Evolutionary conservation across 2,329 filamentous ascomycete genomes (phyloP), one percentile per base, ranked within the genome.

Genomic region (Byssoonygena ceratinophila): DNA sequence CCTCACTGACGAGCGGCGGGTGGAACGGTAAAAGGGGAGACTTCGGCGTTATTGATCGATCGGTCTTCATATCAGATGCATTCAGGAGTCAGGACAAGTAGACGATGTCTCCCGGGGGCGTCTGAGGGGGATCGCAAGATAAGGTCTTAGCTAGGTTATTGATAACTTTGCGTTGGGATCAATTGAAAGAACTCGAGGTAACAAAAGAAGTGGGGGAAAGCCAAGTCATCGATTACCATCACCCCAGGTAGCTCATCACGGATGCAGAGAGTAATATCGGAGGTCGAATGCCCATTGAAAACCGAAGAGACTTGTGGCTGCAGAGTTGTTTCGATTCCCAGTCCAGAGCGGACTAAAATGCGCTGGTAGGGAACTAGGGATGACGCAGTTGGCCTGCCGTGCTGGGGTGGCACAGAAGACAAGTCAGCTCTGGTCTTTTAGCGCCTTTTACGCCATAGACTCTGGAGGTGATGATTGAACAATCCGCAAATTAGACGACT

Each of bases 11-110:
- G 55, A 51, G 37, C 20, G 53, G 54, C 47, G 52, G 57, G 53
- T 39, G 23, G 44, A 23, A 27, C 37, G 32, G 29, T 54, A 50
- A 20, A 52, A 54, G 54, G 37, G 51, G 46, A 49, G 47, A 53
- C 43, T 56, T 50, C 52, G 52, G 56, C 51, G 58, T 52, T 48
- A 59, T 55, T 55, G 49, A 55, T 47, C 40, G 55, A 47, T 45
- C 49, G 56, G 54, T 49, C 56, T 55, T 57, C 59, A 61, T 60
- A 56, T 59, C 59, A 61, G 48, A 54, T 52, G 52, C 46, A n/a
- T 25, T 34, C 16, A 36, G n/a, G n/a, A n/a, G n/a, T n/a, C n/a
- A n/a, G n/a, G n/a, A n/a, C n/a, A 51, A 44, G 34, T 43, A 3
- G 31, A 27, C 32, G 36, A 39, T 36, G 14, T 51, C 32, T 45